phyloP scores from a whole-genome alignment of 352 stramenopile species.

The Phytophthora foliorum region DNA sequence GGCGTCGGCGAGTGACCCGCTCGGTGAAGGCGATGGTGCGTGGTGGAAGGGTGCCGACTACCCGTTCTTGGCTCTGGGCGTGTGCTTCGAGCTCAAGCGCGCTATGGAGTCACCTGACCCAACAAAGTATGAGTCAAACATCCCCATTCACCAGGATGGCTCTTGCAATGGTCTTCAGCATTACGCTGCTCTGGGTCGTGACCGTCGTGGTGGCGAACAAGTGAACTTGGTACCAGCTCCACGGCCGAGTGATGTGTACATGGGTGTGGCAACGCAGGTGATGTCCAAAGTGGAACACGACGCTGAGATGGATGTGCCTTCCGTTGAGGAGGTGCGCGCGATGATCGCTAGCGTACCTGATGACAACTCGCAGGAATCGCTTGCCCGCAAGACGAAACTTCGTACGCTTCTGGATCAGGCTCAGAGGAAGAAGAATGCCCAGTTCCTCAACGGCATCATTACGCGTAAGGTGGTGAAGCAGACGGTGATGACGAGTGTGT shows the following conservation, averaged over 20 bases:
- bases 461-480: conserved; percentile 99
- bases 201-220: conserved; percentile 94
- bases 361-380: conserved; percentile 1
- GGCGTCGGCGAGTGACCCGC: conserved; percentile 90
- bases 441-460: conserved; percentile 81
- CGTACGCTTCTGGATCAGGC: conserved; percentile 35
- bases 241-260: conserved; percentile 99
- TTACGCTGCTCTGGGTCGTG: conserved; percentile 98
- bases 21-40: conserved; percentile 73
- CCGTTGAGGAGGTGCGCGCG: conserved; percentile 43
- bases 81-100: conserved; percentile 96
- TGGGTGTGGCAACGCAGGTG: conserved; percentile 91
- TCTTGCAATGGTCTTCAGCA: conserved; percentile 99
- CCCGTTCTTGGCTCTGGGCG: conserved; percentile 98
- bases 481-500: conserved; percentile 99
- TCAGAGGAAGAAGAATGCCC: conserved; percentile 70
- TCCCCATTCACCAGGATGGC: conserved; percentile 98
- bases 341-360: conserved; percentile 21
- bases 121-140: conserved; percentile 94
- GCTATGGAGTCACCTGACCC: conserved; percentile 95
- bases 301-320: conserved; percentile 55
- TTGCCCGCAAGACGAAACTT: conserved; percentile 1
- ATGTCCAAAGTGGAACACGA: conserved; percentile 84
- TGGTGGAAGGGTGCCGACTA: conserved; percentile 99
- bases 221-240: conserved; percentile 97